phyloP scores from a whole-genome alignment of 2,329 filamentous ascomycete genomes.

The Periconia sp. region DNA sequence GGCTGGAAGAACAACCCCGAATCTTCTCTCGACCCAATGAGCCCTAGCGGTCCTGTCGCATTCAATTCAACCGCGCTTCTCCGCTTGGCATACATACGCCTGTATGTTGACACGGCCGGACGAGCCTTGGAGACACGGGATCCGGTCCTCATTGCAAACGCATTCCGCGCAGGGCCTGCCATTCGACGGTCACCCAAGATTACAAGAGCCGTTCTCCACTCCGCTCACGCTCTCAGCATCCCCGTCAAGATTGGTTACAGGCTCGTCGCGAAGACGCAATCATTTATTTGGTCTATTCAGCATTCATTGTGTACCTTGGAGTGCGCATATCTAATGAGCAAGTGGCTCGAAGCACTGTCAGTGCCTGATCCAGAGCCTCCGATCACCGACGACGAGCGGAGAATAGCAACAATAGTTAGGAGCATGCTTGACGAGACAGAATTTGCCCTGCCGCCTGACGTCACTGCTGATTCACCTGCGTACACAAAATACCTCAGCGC shows the following conservation, averaged over 20 bases:
- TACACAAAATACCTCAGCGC: constrained; percentile 46
- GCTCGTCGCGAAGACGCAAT: constrained; percentile 48
- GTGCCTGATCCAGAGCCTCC: constrained; percentile 39
- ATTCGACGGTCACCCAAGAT: constrained; percentile 66
- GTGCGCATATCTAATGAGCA: constrained; percentile 49
- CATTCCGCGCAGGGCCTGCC: constrained; percentile 64
- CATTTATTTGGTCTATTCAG: constrained; percentile 49
- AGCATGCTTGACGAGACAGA: constrained; percentile 51
- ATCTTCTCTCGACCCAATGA: constrained; percentile 56
- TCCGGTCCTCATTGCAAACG: constrained; percentile 64
- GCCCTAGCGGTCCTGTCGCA: constrained; percentile 65
- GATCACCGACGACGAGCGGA: constrained; percentile 46
- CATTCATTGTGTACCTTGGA: constrained; percentile 49
- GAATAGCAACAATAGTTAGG: constrained; percentile 45
- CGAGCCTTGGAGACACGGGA: constrained; percentile 70
- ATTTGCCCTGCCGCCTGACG: constrained; percentile 34
- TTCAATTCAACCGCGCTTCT: constrained; percentile 69
- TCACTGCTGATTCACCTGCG: constrained; percentile 39
- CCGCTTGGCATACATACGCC: constrained; percentile 67
- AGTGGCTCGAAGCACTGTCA: constrained; percentile 48
- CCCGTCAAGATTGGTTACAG: constrained; percentile 61
- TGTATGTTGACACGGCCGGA: constrained; percentile 70
- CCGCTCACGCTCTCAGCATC: constrained; percentile 71
- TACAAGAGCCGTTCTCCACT: constrained; percentile 69
- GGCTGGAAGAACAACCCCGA: constrained; percentile 49